phyloP scores from a whole-genome alignment of 2,329 filamentous ascomycete species.

The Aspergillus pseudoviridinutans region DNA sequence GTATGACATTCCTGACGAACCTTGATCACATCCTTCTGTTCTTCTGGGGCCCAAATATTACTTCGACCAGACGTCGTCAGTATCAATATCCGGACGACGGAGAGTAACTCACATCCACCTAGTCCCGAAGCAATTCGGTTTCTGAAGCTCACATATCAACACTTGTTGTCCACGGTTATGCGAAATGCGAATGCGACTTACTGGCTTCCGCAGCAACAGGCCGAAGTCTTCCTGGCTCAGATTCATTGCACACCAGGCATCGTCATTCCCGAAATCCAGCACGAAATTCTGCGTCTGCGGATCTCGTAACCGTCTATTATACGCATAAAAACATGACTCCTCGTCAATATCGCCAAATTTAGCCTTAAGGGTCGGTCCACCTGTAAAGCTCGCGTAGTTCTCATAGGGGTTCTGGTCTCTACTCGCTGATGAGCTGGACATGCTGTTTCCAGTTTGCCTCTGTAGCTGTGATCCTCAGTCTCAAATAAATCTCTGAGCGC shows the following conservation, averaged over 20 bases:
- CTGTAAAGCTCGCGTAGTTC: conserved; percentile 30
- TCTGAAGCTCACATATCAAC: conserved; percentile 23
- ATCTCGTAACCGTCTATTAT: conserved; percentile 25
- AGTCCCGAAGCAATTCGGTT: conserved; percentile 50
- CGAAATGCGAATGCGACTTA: conserved; percentile 17
- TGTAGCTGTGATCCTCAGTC: not conserved
- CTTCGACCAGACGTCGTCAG: conserved; percentile 31
- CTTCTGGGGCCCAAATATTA: conserved; percentile 67
- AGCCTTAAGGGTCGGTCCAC: conserved; percentile 14
- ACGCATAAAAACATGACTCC: conserved; percentile 25
- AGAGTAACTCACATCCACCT: conserved; percentile 64
- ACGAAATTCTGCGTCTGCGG: conserved; percentile 38
- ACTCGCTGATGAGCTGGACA: conserved; percentile 9
- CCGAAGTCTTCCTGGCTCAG: conserved; percentile 32
- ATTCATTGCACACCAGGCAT: conserved; percentile 40
- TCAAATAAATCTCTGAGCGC: not conserved
- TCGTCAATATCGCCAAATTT: conserved; percentile 39
- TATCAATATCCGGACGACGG: not conserved
- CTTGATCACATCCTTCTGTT: conserved; percentile 54
- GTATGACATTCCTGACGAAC: conserved; percentile 16
- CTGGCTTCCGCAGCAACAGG: conserved; percentile 29
- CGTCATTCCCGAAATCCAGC: conserved; percentile 41
- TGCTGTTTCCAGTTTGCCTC: conserved; percentile 2
- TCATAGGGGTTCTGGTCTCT: conserved; percentile 19
- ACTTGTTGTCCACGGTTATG: too few species aligned